Conservation (phyloP, 495 filamentous ascomycete genomes). For the Podospora bellae-mahoneyi region DNA sequence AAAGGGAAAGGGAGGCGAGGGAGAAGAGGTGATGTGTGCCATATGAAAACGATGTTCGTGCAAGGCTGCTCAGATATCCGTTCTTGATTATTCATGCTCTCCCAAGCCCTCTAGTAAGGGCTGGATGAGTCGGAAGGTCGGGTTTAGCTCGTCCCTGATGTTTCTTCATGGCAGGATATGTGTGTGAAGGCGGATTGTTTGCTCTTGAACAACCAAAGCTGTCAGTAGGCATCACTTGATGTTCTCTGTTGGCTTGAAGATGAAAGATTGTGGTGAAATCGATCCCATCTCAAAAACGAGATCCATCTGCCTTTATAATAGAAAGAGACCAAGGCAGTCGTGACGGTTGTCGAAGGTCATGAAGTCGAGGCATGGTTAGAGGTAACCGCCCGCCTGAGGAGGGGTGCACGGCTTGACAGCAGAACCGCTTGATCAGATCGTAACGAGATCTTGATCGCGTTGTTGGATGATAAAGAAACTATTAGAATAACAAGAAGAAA, state of each 20-base stretch:
- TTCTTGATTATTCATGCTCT: conserved; percentile 40
- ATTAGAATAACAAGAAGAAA: neutral
- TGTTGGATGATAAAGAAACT: neutral
- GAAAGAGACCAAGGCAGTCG: neutral
- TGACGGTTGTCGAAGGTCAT: neutral
- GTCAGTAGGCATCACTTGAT: conserved; percentile 19
- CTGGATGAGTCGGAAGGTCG: conserved; percentile 11
- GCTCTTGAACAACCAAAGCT: too few relatives aligned
- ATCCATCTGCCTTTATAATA: neutral
- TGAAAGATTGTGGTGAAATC: neutral
- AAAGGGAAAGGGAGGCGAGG: neutral
- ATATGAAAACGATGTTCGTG: neutral
- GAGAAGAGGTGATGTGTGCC: neutral
- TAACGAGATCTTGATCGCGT: neutral
- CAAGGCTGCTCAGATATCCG: conserved; percentile 43
- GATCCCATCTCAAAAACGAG: neutral
- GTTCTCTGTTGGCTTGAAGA: conserved; percentile 1
- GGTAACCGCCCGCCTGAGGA: neutral
- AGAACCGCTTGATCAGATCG: neutral
- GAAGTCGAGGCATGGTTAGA: neutral
- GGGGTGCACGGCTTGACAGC: neutral
- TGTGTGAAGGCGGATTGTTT: neutral
- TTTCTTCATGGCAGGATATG: conserved; percentile 21
- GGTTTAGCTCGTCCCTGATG: conserved; percentile 19
- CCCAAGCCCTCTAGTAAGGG: conserved; percentile 9